A percentile compares a stretch with the other conserved stretches of the same genome.
Conservation (phyloP, 768 basidiomycete genomes). For the Leccinum aurantiacum region DNA sequence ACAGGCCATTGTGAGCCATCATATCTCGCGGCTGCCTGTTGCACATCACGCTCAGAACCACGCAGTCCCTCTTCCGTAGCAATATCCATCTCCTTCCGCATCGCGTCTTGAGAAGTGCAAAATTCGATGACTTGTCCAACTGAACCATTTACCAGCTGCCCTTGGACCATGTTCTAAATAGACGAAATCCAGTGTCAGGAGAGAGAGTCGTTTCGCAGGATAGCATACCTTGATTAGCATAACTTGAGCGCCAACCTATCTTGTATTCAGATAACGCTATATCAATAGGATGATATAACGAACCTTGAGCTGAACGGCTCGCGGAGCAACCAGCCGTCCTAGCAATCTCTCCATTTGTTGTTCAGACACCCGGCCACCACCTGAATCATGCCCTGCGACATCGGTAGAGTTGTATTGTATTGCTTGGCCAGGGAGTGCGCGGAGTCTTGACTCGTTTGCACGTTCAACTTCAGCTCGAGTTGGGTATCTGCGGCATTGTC, state of each 20-base stretch:
- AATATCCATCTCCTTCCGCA: conserved; percentile 37
- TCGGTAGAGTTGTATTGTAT: conserved; percentile 48
- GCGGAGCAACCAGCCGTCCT: conserved; percentile 61
- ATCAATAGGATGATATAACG: not conserved
- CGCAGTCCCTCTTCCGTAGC: conserved; percentile 36
- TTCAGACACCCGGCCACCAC: conserved; percentile 35
- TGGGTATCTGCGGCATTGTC: conserved; percentile 52
- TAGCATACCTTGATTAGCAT: conserved; percentile 68
- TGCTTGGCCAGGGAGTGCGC: conserved; percentile 38
- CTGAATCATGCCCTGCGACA: conserved; percentile 44
- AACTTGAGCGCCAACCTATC: conserved; percentile 78
- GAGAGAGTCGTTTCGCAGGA: not conserved
- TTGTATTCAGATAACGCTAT: conserved; percentile 5
- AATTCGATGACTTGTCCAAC: conserved; percentile 57
- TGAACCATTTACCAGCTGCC: conserved; percentile 68
- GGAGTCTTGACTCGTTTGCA: conserved; percentile 58
- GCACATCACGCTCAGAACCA: conserved; percentile 29
- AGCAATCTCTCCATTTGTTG: conserved; percentile 46
- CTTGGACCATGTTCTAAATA: conserved; percentile 65
- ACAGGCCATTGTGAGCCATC: conserved; percentile 53
- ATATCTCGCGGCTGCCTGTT: conserved; percentile 16
- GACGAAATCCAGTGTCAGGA: not conserved
- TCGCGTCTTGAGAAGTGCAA: conserved; percentile 43
- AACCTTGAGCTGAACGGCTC: conserved; percentile 49
- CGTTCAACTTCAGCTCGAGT: conserved; percentile 68